A percentile compares a stretch with the other conserved stretches of the same genome.
These are phyloP conservation scores for Salmacisia buchloeana DNA, from an alignment of 1,284 basidiomycete genomes.

Conservation along the genomic window DNA sequence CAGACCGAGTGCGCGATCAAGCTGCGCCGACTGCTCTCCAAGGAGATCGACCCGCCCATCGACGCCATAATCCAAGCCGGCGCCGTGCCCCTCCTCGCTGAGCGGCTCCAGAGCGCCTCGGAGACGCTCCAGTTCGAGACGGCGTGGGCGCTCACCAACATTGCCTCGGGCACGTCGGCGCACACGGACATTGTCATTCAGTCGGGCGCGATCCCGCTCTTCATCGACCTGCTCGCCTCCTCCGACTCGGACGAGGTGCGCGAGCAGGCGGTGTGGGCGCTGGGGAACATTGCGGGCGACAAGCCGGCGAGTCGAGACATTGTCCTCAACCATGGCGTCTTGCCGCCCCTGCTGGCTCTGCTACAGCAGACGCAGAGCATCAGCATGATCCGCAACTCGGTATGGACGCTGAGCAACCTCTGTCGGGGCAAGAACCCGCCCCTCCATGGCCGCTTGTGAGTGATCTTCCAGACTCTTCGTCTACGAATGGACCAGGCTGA, in stretches of 20 bases:
- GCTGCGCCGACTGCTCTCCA: constrained; percentile 91
- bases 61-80: constrained; percentile 96
- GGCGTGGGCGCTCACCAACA: constrained; percentile 99
- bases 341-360: constrained; percentile 56
- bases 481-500: background rate
- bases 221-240: constrained; percentile 61
- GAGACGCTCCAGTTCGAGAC: constrained; percentile 98
- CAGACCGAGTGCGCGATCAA: constrained; percentile 90
- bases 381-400: constrained; percentile 94
- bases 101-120: constrained; percentile 80
- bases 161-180: constrained; percentile 95
- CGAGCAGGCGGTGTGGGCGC: constrained; percentile 93
- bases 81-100: constrained; percentile 93
- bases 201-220: constrained; percentile 91
- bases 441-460: constrained; percentile 44
- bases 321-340: constrained; percentile 58
- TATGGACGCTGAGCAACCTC: constrained; percentile 97
- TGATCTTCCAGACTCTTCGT: background rate
- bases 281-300: constrained; percentile 94
- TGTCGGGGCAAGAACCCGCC: constrained; percentile 90
- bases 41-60: constrained; percentile 99
- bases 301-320: constrained; percentile 89
- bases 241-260: constrained; percentile 65
- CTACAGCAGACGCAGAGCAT: constrained; percentile 72
- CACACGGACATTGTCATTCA: constrained; percentile 97